A percentile compares a stretch with the other conserved stretches of the same genome.
Evolutionary conservation across 176 grass and related monocot genomes (phyloP).

Genomic region (Cocos nucifera): DNA sequence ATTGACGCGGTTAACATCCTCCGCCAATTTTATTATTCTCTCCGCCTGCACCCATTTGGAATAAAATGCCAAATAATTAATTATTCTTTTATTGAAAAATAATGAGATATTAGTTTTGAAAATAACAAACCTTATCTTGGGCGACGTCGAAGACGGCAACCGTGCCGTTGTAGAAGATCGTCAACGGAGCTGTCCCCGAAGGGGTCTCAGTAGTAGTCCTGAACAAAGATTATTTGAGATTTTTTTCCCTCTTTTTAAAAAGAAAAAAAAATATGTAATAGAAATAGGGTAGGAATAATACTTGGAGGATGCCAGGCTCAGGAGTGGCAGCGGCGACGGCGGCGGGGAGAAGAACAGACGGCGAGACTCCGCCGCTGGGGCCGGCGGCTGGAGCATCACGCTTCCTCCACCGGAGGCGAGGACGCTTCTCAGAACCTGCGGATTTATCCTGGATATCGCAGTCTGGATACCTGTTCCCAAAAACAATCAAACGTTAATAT

Average conservation of each 20-base stretch:
- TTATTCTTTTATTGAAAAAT: no score
- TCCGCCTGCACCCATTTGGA: not conserved
- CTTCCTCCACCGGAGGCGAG: not conserved
- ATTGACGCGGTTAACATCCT: not conserved
- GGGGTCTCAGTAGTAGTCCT: not conserved
- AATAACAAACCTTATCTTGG: not conserved
- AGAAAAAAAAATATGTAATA: no score
- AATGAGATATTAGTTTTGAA: no score
- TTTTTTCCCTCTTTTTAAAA: no score
- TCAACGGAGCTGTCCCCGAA: not conserved
- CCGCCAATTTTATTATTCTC: slow-evolving; percentile 2
- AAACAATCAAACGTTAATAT: not conserved
- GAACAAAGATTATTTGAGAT: not conserved
- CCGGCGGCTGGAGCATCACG: not conserved
- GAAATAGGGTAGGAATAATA: not conserved
- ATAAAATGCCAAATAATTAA: no score
- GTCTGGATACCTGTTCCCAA: not conserved
- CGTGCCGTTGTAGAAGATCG: slow-evolving; percentile 18
- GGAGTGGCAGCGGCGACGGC: not conserved
- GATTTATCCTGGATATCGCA: slow-evolving; percentile 6
- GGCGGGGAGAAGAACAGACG: not conserved
- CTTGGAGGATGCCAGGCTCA: not conserved
- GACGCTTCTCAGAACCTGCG: not conserved
- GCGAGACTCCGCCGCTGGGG: not conserved
- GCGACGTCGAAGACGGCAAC: slow-evolving; percentile 9